phyloP scores from a whole-genome alignment of 2,329 filamentous ascomycete genomes.

The Parafenestella ontariensis region DNA sequence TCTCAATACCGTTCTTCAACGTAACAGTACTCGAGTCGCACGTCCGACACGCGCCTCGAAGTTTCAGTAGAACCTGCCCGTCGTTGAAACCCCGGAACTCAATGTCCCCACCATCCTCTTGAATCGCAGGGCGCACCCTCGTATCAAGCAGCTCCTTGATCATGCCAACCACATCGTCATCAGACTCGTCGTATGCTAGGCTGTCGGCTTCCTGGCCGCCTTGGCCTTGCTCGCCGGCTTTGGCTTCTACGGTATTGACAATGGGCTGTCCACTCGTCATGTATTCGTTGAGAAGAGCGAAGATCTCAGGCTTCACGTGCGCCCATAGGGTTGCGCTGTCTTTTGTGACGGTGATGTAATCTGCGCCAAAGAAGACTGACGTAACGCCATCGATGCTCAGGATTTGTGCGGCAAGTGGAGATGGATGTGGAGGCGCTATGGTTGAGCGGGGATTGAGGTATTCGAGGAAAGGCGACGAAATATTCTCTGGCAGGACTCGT shows the following conservation, averaged over 20 bases:
- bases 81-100: slow-evolving; percentile 90
- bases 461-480: slow-evolving; percentile 83
- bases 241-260: slow-evolving; percentile 73
- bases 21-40: slow-evolving; percentile 98
- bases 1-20: slow-evolving; percentile 96
- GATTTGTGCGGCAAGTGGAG: slow-evolving; percentile 86
- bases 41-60: slow-evolving; percentile 91
- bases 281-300: slow-evolving; percentile 91
- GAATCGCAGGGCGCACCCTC: slow-evolving; percentile 90
- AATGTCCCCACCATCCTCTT: slow-evolving; percentile 97
- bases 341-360: slow-evolving; percentile 98
- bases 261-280: slow-evolving; percentile 84
- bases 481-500: slow-evolving; percentile 76
- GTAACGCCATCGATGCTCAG: slow-evolving; percentile 96
- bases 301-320: slow-evolving; percentile 93
- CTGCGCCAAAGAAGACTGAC: slow-evolving; percentile 88
- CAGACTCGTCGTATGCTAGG: slow-evolving; percentile 84
- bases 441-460: slow-evolving; percentile 90
- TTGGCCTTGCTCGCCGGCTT: slow-evolving; percentile 59
- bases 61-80: slow-evolving; percentile 83
- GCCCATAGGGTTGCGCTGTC: slow-evolving; percentile 88
- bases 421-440: slow-evolving; percentile 86
- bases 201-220: slow-evolving; percentile 67
- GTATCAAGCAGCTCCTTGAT: slow-evolving; percentile 98
- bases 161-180: slow-evolving; percentile 95